Conservation (phyloP, 495 filamentous ascomycete species). For the Daldinia childiae region DNA sequence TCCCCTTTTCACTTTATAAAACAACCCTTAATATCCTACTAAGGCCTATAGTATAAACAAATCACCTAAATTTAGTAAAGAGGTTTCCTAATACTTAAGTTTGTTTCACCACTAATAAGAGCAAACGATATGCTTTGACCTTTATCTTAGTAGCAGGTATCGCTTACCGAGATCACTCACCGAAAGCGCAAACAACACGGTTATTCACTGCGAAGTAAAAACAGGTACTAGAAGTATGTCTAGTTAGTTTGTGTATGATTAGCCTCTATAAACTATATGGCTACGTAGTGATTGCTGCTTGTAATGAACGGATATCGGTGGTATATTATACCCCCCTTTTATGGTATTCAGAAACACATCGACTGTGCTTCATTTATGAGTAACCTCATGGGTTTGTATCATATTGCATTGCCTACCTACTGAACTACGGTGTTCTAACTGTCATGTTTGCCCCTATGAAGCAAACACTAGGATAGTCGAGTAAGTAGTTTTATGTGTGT, state of each 20-base stretch:
- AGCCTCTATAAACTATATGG: neutral
- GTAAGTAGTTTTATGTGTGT: neutral
- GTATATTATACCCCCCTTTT: neutral
- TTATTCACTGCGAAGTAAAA: neutral
- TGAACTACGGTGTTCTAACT: slow-evolving; percentile 3
- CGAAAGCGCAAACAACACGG: neutral
- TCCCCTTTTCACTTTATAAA: too few relatives aligned
- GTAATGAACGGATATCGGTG: too few relatives aligned
- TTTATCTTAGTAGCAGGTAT: neutral
- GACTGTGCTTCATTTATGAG: neutral
- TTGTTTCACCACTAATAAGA: neutral
- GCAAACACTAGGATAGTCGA: slow-evolving; percentile 1
- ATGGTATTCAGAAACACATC: neutral
- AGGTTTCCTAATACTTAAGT: neutral
- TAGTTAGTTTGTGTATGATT: neutral
- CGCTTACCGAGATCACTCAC: neutral
- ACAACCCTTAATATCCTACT: too few relatives aligned
- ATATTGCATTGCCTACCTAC: slow-evolving; percentile 9
- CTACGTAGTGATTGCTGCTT: neutral
- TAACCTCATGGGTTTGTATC: neutral
- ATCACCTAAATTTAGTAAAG: neutral
- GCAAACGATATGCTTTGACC: neutral
- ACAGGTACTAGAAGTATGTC: neutral
- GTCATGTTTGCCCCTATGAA: neutral
- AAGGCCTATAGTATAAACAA: too few relatives aligned